Conservation (phyloP, 345 rosid species). For the Euphorbia pulcherrima region DNA sequence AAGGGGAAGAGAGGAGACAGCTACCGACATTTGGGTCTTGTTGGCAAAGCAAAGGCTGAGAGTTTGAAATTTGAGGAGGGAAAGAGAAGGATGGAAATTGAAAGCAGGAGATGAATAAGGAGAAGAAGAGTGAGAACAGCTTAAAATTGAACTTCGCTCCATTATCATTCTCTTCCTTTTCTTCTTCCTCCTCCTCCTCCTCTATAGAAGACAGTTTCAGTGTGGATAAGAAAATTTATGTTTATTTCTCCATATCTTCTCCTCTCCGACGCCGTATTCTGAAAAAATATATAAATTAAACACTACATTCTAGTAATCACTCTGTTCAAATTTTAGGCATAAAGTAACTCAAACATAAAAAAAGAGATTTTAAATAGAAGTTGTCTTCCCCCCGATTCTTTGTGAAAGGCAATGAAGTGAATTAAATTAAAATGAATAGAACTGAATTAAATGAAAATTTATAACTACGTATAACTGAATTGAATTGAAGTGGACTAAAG, state of each 20-base stretch:
- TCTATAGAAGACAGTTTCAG: too few relatives aligned
- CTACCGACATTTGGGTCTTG: background rate
- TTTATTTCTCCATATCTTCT: background rate
- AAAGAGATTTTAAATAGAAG: too few relatives aligned
- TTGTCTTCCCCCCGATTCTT: too few relatives aligned
- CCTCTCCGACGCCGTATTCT: background rate
- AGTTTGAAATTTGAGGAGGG: slow-evolving; percentile 3
- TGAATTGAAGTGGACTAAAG: too few relatives aligned
- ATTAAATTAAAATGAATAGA: too few relatives aligned
- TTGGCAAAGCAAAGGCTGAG: background rate
- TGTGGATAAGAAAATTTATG: slow-evolving; percentile 7
- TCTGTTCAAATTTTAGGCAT: too few relatives aligned
- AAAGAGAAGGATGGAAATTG: slow-evolving; percentile 16
- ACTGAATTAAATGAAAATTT: too few relatives aligned
- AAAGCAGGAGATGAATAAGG: slow-evolving; percentile 14
- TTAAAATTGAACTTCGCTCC: slow-evolving; percentile 48
- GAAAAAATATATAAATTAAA: too few relatives aligned
- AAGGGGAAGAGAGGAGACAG: background rate
- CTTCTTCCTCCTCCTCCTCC: background rate
- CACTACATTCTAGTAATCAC: too few relatives aligned
- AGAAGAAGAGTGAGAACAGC: slow-evolving; percentile 15
- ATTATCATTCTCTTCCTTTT: slow-evolving; percentile 12
- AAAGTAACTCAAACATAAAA: too few relatives aligned
- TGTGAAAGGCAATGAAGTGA: too few relatives aligned
- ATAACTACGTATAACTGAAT: too few relatives aligned